Evolutionary conservation across 768 basidiomycete genomes (phyloP), one percentile per base, ranked within the genome.

Genomic region (Pholiota molesta): DNA sequence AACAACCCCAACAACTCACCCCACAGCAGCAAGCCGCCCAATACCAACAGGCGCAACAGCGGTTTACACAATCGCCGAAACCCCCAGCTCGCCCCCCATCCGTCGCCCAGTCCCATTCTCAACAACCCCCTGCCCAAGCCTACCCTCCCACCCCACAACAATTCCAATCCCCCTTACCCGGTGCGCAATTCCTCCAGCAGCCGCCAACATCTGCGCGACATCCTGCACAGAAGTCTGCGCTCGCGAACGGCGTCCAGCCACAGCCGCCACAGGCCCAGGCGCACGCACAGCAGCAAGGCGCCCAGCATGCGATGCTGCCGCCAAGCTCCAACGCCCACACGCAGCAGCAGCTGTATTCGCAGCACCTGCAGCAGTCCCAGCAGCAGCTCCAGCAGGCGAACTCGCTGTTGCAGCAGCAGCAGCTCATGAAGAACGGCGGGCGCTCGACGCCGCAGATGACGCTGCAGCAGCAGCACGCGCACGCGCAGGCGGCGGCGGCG

Each of bases 381-480:
- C 53, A 35, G 17, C 52, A 53, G 31, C 53, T 54, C 17, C 53
- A 54, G 5, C 35, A 37, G 14, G 54, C 61, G 19, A 55, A 53
- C n/a, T n/a, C 28, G 2, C 45, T 57, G 11, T 53, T 62, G 53
- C 62, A 58, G 19, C 70, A 69, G 39, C 73, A 68, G 57, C 66
- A 67, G 33, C 64, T 60, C 4, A 59, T 52, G 56, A 68, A 65
- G 52, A 62, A 56, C 26, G 61, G 68, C 28, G 69, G 69, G 45
- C 66, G 67, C 44, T 59, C 62, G 1, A 68, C 69, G 5, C 66
- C 68, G 3, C 67, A 65, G 52, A 54, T 52, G 28, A 49, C 65
- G 53, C 63, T 64, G 49, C 68, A 72, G 14, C 66, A 67, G 49
- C 68, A 72, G 14, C 66, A 67, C 57, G 70, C 73, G 8, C 70